These are phyloP conservation scores for Evansstolkia leycettana DNA, from an alignment of 495 filamentous ascomycete species.

Conservation along the genomic window DNA sequence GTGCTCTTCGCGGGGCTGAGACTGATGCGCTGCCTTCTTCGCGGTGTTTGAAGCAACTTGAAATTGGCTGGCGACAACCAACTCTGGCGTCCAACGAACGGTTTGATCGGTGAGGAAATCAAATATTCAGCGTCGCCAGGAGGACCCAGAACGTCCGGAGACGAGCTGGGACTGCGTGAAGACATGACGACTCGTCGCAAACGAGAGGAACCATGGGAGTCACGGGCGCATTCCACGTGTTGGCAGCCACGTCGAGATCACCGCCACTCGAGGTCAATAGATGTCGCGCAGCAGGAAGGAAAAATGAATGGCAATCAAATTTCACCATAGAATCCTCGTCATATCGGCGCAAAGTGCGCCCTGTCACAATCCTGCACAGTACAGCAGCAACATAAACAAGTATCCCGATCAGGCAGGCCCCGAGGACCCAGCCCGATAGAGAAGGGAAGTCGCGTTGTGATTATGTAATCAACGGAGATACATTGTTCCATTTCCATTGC, in stretches of 20 bases:
- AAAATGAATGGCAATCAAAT: too few relatives aligned
- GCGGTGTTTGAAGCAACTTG: constrained; percentile 20
- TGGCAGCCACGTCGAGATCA: not conserved
- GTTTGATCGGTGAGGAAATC: constrained; percentile 32
- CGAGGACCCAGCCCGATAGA: not conserved
- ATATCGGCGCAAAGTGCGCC: too few relatives aligned
- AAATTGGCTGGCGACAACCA: constrained; percentile 28
- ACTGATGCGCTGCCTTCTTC: constrained; percentile 24
- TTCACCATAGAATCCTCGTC: too few relatives aligned
- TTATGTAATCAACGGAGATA: constrained; percentile 3
- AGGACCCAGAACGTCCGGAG: constrained; percentile 34
- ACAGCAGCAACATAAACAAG: constrained; percentile 19
- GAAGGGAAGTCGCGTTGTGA: not conserved
- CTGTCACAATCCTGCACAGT: too few relatives aligned
- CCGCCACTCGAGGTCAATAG: not conserved
- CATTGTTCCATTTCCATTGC: too few relatives aligned
- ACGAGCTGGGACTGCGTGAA: constrained; percentile 30
- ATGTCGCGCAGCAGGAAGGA: constrained; percentile 2
- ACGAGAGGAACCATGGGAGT: constrained; percentile 9
- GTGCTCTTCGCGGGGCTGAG: constrained; percentile 27
- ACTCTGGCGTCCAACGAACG: constrained; percentile 30
- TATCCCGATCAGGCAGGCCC: constrained; percentile 19
- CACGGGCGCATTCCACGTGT: constrained; percentile 9
- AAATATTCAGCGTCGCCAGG: constrained; percentile 33
- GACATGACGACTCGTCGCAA: constrained; percentile 15